phyloP scores from a whole-genome alignment of 768 basidiomycete species.

The Kwoniella europaea region DNA sequence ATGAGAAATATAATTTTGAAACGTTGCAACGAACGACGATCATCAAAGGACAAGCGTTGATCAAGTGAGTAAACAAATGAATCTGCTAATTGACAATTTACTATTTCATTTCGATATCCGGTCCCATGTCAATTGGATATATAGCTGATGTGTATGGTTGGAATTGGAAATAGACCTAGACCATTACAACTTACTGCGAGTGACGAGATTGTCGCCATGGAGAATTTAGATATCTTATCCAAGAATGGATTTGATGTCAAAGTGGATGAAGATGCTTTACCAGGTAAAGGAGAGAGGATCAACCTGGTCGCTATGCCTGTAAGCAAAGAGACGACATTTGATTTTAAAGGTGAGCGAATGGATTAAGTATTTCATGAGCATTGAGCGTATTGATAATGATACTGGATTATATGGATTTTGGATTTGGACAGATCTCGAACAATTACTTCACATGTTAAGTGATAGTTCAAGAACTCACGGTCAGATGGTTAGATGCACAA shows the following conservation, averaged over 20 bases:
- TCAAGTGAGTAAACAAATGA: conserved; percentile 65
- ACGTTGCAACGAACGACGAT: conserved; percentile 85
- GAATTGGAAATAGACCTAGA: conserved; percentile 65
- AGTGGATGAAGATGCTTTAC: conserved; percentile 63
- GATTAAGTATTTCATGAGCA: too few species aligned
- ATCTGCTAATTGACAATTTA: too few species aligned
- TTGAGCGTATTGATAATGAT: too few species aligned
- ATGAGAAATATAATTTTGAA: conserved; percentile 99
- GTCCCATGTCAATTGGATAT: neutral
- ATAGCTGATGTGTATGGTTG: neutral
- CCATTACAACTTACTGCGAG: conserved; percentile 81
- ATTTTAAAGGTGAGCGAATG: conserved; percentile 71
- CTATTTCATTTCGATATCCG: too few species aligned
- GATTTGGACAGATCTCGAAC: conserved; percentile 75
- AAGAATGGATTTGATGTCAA: conserved; percentile 89
- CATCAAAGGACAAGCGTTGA: conserved; percentile 82
- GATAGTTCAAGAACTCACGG: conserved; percentile 69
- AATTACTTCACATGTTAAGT: conserved; percentile 82
- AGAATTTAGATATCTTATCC: conserved; percentile 80
- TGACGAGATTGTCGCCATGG: conserved; percentile 84
- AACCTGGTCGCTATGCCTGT: conserved; percentile 81
- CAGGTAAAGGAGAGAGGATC: conserved; percentile 61
- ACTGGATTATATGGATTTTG: too few species aligned
- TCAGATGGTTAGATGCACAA: conserved; percentile 87
- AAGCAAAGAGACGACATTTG: conserved; percentile 88